These are phyloP conservation scores for Jasminum sambac DNA, from an alignment of 257 asterid species.

Conservation along the genomic window DNA sequence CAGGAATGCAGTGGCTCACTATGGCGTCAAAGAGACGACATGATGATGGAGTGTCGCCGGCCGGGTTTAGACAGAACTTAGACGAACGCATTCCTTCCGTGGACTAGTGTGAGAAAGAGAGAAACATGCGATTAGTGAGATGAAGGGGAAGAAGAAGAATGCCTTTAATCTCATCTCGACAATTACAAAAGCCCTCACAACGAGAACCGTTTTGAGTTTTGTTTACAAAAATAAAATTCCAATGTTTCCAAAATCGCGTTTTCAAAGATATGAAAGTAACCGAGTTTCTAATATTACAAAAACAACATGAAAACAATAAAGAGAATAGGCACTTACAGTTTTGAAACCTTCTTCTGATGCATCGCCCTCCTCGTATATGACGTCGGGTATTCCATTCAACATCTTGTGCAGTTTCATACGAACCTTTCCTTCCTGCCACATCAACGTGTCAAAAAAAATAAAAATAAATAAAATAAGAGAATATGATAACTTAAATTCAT, in stretches of 20 bases:
- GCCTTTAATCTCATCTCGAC: neutral
- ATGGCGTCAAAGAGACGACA: conserved; percentile 95
- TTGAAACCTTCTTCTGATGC: conserved; percentile 80
- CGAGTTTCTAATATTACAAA: too few species aligned
- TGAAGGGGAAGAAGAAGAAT: too few species aligned
- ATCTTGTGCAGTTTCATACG: conserved; percentile 55
- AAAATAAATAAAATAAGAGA: neutral
- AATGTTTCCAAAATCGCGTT: too few species aligned
- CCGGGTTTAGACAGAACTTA: conserved; percentile 88
- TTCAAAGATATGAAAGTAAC: too few species aligned
- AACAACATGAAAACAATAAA: too few species aligned
- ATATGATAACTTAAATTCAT: neutral
- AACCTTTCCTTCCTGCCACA: conserved; percentile 77
- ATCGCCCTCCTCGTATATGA: conserved; percentile 59
- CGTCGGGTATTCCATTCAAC: conserved; percentile 57
- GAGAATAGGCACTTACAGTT: conserved; percentile 54
- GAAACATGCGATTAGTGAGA: conserved; percentile 26
- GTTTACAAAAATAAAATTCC: too few species aligned
- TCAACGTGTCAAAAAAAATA: conserved; percentile 21
- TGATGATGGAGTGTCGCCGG: conserved; percentile 98
- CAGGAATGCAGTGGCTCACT: conserved; percentile 93
- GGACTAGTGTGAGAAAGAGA: conserved; percentile 51
- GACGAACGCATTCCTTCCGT: conserved; percentile 79
- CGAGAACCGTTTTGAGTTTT: too few species aligned
- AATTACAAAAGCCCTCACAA: neutral